Conservation (phyloP, 495 filamentous ascomycete species). For the Penicillium salamii region DNA sequence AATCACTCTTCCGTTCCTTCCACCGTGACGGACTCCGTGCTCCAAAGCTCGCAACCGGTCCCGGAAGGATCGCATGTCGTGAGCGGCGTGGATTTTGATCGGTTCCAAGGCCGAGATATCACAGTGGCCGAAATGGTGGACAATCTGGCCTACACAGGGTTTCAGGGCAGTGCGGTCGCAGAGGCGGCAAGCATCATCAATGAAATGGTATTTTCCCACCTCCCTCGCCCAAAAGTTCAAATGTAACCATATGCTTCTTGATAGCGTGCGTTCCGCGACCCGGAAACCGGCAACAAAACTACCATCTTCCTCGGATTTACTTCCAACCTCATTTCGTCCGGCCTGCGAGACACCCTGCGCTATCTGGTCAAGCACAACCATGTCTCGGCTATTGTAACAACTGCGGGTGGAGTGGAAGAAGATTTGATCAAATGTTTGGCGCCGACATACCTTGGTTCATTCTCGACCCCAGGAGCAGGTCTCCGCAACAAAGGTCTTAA, state of each 20-base stretch:
- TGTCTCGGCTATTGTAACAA: conserved; percentile 88
- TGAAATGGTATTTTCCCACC: conserved; percentile 70
- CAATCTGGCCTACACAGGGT: conserved; percentile 84
- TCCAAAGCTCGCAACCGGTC: conserved; percentile 83
- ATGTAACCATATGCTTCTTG: not conserved
- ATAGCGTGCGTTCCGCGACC: conserved; percentile 72
- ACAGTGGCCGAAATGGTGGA: conserved; percentile 80
- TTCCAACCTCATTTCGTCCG: conserved; percentile 94
- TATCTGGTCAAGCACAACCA: conserved; percentile 90
- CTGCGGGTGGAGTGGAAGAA: conserved; percentile 95
- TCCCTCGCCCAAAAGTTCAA: not conserved
- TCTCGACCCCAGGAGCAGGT: conserved; percentile 67
- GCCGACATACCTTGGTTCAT: conserved; percentile 87
- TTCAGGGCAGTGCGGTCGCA: conserved; percentile 83
- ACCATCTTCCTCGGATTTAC: conserved; percentile 98
- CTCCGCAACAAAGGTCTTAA: conserved; percentile 84
- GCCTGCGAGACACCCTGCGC: conserved; percentile 83
- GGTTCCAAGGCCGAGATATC: conserved; percentile 67
- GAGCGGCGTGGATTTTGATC: conserved; percentile 85
- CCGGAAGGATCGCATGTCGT: conserved; percentile 71
- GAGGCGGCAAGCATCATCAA: conserved; percentile 87
- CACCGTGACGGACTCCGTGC: conserved; percentile 75
- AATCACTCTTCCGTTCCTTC: conserved; percentile 48
- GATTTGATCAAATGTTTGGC: conserved; percentile 97
- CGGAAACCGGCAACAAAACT: conserved; percentile 67